Percentiles rank a stretch among this genome's conserved stretches.
Conservation (phyloP, 768 basidiomycete genomes). For the Mycena haematopus region DNA sequence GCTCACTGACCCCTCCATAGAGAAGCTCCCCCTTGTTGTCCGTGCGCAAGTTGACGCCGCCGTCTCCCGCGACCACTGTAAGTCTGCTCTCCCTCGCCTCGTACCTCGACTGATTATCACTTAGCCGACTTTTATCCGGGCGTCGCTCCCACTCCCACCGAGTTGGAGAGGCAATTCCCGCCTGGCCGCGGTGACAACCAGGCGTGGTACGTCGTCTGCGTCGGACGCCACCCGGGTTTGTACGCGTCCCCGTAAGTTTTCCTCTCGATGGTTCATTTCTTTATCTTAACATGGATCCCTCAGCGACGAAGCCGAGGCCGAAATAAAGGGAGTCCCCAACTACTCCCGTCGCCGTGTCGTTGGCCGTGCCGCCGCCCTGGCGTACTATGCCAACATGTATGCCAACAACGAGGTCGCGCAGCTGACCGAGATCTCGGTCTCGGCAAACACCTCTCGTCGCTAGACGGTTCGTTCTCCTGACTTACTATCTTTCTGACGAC, state of each 20-base stretch:
- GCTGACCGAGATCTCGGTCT: no score
- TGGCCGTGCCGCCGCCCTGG: background rate
- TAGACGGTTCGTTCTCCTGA: no score
- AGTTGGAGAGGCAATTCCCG: background rate
- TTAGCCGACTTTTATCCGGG: background rate
- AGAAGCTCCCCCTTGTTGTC: no score
- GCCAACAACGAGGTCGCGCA: no score
- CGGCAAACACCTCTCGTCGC: no score
- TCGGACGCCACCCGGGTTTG: slow-evolving; percentile 1
- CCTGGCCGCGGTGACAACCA: slow-evolving; percentile 1
- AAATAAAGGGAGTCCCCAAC: background rate
- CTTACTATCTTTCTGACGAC: no score
- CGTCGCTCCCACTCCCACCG: background rate
- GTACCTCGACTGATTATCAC: no score
- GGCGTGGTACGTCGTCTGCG: slow-evolving; percentile 3
- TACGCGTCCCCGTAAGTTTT: background rate
- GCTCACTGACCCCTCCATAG: no score
- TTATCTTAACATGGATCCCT: background rate
- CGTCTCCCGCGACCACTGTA: no score
- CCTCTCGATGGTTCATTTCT: background rate
- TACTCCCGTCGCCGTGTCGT: background rate
- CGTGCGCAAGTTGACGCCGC: no score
- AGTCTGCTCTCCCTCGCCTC: no score
- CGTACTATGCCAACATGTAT: background rate
- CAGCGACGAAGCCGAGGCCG: background rate